Conservation (phyloP, 1,284 basidiomycete genomes). For the Cutaneotrichosporon dermatis region DNA sequence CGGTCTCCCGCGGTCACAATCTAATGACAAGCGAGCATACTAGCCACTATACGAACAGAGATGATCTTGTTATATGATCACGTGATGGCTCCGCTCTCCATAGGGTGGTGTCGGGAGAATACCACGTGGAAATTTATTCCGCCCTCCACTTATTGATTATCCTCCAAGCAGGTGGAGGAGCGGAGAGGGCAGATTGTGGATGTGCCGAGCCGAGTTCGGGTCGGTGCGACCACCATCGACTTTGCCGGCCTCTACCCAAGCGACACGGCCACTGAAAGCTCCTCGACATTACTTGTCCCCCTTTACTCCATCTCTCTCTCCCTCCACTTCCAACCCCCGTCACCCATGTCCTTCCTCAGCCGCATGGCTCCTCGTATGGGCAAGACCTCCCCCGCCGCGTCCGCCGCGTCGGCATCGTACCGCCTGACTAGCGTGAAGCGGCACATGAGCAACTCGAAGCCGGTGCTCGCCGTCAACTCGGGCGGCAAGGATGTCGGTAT, state of each 20-base stretch:
- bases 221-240: not conserved
- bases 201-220: constrained; percentile 2
- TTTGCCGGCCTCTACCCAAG: not conserved
- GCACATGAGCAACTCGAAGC: constrained; percentile 28
- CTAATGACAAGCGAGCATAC: too few relatives aligned
- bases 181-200: too few relatives aligned
- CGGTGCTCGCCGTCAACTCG: constrained; percentile 11
- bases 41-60: too few relatives aligned
- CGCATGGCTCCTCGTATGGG: constrained; percentile 27
- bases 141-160: too few relatives aligned
- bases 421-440: constrained; percentile 31
- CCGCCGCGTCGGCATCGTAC: not conserved
- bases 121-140: too few relatives aligned
- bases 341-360: constrained; percentile 23
- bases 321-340: not conserved
- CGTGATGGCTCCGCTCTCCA: too few relatives aligned
- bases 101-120: too few relatives aligned
- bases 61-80: too few relatives aligned
- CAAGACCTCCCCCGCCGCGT: constrained; percentile 17
- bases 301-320: not conserved
- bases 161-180: too few relatives aligned
- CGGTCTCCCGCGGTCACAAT: too few relatives aligned
- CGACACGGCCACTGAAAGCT: not conserved
- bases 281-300: not conserved
- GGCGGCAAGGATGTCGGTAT: constrained; percentile 5